Evolutionary conservation across 495 filamentous ascomycete species (phyloP), one percentile per base, ranked within the genome.

Genomic region (Aspergillus diversus): DNA sequence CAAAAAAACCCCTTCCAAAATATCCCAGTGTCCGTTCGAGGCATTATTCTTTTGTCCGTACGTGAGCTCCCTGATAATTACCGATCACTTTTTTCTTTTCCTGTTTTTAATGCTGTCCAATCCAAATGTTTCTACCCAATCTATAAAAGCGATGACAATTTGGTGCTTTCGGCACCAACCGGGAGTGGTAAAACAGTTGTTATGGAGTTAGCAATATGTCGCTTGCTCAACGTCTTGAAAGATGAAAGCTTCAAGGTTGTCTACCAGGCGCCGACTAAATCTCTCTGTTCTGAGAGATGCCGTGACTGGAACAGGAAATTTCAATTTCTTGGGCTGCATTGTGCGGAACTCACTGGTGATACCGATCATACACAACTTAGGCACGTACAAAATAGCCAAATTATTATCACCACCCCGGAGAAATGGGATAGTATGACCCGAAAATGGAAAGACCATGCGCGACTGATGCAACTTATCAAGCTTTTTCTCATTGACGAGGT

Each of bases 401-500:
- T 99, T 60, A 97, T 99, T 61, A 88, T 99, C 54, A 98, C 95
- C 0, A 99, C 95, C 0, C 95, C 95, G 1, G 95, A 99, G 74
- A 99, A 99, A 72, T 99, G 95, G 95, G 95, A 99, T 74, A 96
- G 92, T 61, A 90, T 99, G 74, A 99, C 95, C 1, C 84, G 95
- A 34, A 95, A 93, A 73, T 99, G 95, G 95, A 88, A 91, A 67
- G 95, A 98, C 67, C 92, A 98, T 69, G 81, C 82, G 53, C 91
- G 83, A 66, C 78, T 99, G 27, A 87, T 98, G 76, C 85, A 92
- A 64, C 77, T 97, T 64, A 87, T 99, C 32, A 92, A 92, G 67
- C 77, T 99, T 0, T 97, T 97, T 59, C 83, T 99, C 17, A 96
- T 99, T 64, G 95, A 99, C 69, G 95, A 99, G 68, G 93, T 99